Evolutionary conservation across 2,329 filamentous ascomycete genomes (phyloP).

Genomic region (Fragosphaeria purpurea): DNA sequence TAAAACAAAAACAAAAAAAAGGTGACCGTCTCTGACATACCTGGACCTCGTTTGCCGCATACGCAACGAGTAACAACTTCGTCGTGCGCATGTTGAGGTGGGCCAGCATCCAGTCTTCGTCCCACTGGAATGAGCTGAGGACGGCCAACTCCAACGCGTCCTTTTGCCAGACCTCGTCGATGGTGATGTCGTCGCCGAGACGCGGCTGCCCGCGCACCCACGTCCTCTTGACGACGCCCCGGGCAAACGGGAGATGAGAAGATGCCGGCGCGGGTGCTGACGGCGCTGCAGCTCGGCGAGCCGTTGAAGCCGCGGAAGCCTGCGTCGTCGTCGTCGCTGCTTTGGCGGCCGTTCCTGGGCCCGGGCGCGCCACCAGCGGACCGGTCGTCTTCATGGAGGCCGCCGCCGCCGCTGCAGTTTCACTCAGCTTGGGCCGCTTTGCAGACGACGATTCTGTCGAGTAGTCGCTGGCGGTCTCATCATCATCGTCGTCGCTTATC

Average conservation of each 20-base stretch:
- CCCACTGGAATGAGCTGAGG: constrained; percentile 79
- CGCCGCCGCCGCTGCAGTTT: neutral
- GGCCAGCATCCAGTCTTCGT: constrained; percentile 65
- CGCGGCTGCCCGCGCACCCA: constrained; percentile 57
- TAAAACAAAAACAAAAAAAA: neutral
- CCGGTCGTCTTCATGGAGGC: neutral
- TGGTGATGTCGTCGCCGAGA: constrained; percentile 63
- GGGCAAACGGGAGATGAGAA: constrained; percentile 30
- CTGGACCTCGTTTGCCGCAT: constrained; percentile 41
- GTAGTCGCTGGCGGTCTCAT: neutral
- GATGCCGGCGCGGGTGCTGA: no score
- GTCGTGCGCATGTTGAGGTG: constrained; percentile 56
- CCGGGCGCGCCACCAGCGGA: neutral
- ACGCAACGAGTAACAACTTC: constrained; percentile 52
- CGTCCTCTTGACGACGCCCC: constrained; percentile 70
- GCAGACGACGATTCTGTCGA: no score
- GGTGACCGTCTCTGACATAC: constrained; percentile 25
- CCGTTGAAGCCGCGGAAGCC: no score
- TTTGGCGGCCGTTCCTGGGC: no score
- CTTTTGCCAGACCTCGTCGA: constrained; percentile 77
- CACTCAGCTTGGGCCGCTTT: neutral
- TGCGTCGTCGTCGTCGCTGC: neutral
- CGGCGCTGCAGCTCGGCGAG: no score
- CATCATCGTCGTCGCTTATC: constrained; percentile 3
- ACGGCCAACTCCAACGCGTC: constrained; percentile 64